A percentile compares a stretch with the other conserved stretches of the same genome.
These are phyloP conservation scores for Leishmania gerbilli DNA, from an alignment of 208 protist genomes.

Conservation along the genomic window DNA sequence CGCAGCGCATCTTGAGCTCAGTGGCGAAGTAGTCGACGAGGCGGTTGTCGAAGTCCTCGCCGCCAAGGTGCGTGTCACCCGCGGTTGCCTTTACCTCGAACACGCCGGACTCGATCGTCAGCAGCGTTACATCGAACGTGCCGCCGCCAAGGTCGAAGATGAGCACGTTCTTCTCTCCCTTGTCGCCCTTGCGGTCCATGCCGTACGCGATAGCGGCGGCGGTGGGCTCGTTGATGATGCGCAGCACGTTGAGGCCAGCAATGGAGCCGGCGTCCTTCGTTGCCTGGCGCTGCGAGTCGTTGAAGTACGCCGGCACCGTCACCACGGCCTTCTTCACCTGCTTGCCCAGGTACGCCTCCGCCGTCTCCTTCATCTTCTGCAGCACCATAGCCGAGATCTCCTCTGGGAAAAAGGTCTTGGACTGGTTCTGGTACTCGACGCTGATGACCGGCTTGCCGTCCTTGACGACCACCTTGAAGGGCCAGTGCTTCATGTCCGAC, in stretches of 20 bases:
- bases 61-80: slow-evolving; percentile 99
- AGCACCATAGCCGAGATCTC: slow-evolving; percentile 92
- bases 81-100: slow-evolving; percentile 99
- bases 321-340: slow-evolving; percentile 95
- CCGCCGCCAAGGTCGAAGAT: slow-evolving; percentile 99
- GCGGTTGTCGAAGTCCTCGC: slow-evolving; percentile 99
- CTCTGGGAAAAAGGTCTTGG: slow-evolving; percentile 81
- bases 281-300: slow-evolving; percentile 99
- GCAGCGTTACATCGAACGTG: slow-evolving; percentile 99
- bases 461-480: slow-evolving; percentile 91
- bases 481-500: slow-evolving; percentile 95
- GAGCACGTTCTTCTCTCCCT: slow-evolving; percentile 89
- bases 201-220: slow-evolving; percentile 99
- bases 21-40: slow-evolving; percentile 97
- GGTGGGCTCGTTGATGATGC: slow-evolving; percentile 99
- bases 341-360: slow-evolving; percentile 94
- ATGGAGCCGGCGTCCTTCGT: slow-evolving; percentile 99
- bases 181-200: slow-evolving; percentile 96
- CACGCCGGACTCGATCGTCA: slow-evolving; percentile 99
- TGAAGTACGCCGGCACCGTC: slow-evolving; percentile 99
- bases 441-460: slow-evolving; percentile 78
- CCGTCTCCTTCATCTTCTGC: slow-evolving; percentile 93
- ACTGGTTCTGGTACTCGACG: slow-evolving; percentile 71
- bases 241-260: slow-evolving; percentile 96
- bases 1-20: slow-evolving; percentile 94